Evolutionary conservation across 257 asterid genomes (phyloP), one percentile per base, ranked within the genome.

Genomic region (Scutellaria barbata): DNA sequence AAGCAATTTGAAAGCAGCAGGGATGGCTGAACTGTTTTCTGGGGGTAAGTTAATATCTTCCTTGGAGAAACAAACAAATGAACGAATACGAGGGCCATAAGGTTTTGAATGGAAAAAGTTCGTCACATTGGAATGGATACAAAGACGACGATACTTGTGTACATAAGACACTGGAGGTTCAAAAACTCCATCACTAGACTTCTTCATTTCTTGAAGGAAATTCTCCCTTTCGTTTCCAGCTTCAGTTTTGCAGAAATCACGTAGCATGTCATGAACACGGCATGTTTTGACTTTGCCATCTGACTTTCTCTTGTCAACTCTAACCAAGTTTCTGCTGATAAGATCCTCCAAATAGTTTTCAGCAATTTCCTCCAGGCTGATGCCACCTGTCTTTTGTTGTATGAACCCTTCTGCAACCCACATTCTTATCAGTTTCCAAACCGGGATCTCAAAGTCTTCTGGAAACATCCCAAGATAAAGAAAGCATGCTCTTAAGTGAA

Each of bases 391-490:
- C 11, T 53, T 57, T 30, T 22, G 55, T 30, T 53, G 77, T 53
- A 83, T 68, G 66, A 83, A 83, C 9, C 87, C 87, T 72, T 83
- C 85, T 0, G 83, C 85, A 0, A 75, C 75, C 85, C 87, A 83
- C 54, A 77, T 22, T 0, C 54, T 25, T 10, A 74, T 53, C 66
- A 83, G 37, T 57, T 75, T 80, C 87, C 83, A 69, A 9, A 71
- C 79, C 0, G 76, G 75, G 46, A 83, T 77, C 66, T 71, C 77
- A 2, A 18, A 70, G 66, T 76, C 85, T 47, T 66, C 71, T 0
- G 81, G 83, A 14, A 83, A 80, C 22, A 81, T 39, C 43, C 76
- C 76, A 1, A 72, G 62, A n/a, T 72, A 72, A 8, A 87, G 83
- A 65, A 87, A 85, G 51, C 89, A 88, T 0, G 76, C 83, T 46